Evolutionary conservation across 2,329 filamentous ascomycete genomes (phyloP), one percentile per base, ranked within the genome.

Genomic region (Aspergillus udagawae): DNA sequence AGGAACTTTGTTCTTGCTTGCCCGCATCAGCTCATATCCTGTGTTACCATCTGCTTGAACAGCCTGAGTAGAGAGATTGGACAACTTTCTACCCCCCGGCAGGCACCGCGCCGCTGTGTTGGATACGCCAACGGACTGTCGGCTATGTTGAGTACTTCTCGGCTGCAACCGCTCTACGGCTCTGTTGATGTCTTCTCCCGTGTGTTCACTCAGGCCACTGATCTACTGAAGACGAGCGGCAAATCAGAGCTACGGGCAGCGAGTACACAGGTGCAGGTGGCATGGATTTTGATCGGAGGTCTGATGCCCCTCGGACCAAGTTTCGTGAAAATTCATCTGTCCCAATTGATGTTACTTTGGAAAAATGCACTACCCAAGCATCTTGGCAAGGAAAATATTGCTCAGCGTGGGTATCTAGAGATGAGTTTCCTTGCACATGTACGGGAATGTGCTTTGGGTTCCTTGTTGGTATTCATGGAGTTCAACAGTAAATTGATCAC

Each of bases 281-380:
- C 94, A 4, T 99, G 94, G 93, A 95, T 96, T 50, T 79, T 99
- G 56, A 96, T 99, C 49, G 94, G 95, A 41, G 94, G 95, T 0
- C 79, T 99, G 54, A 97, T 97, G 93, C 92, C 92, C 0, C 82
- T 99, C 0, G 94, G 94, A 0, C 93, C 94, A 3, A 97, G 96
- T 73, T 99, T 99, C 73, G 93, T 97, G 74, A 99, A 99, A 76
- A 97, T 97, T 25, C 94, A 99, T 74, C 82, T 99, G 7, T 93
- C 92, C 2, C 94, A 99, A 70, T 81, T 99, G 23, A 85, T 99
- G 55, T 79, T 99, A 8, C 79, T 99, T 6, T 99, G 94, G 94
- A 96, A 96, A 75, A 99, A 97, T 73, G 93, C 94, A 0, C 81
- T 99, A 10, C 93, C 95, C 0, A 96, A 95, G 68, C 93, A 95